These are phyloP conservation scores for Graphilbum ipis-grandicollis DNA, from an alignment of 2,329 filamentous ascomycete species.

Conservation along the genomic window DNA sequence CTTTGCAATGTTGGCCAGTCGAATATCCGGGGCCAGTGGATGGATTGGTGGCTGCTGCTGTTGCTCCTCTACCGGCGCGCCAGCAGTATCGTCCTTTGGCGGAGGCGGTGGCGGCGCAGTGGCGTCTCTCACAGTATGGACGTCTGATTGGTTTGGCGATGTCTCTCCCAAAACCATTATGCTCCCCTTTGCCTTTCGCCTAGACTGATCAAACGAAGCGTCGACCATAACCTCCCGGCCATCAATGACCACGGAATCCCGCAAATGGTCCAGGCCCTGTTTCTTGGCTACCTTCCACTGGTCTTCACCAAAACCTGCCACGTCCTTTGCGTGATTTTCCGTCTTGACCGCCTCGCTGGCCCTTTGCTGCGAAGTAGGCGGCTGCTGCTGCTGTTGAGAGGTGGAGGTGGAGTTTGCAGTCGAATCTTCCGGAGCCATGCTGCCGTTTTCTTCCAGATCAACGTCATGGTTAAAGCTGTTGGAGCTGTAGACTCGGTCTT, in stretches of 20 bases:
- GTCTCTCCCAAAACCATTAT: too few relatives aligned
- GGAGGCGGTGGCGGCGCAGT: neutral
- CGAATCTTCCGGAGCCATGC: conserved; percentile 20
- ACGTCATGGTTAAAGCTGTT: conserved; percentile 64
- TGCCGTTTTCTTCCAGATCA: too few relatives aligned
- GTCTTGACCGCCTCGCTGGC: too few relatives aligned
- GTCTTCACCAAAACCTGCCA: conserved; percentile 63
- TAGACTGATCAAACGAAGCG: conserved; percentile 1
- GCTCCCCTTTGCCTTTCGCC: neutral
- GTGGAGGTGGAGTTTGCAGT: too few relatives aligned
- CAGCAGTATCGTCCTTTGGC: conserved; percentile 9
- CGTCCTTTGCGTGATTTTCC: conserved; percentile 50
- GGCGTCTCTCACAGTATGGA: neutral
- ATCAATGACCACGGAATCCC: conserved; percentile 53
- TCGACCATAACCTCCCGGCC: conserved; percentile 57
- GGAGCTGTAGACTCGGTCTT: too few relatives aligned
- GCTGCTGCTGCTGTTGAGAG: too few relatives aligned
- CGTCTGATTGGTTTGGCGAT: too few relatives aligned
- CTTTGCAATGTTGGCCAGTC: conserved; percentile 56
- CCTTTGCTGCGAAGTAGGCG: too few relatives aligned
- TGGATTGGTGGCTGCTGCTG: conserved; percentile 15
- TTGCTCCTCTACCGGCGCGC: conserved; percentile 56
- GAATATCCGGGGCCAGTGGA: conserved; percentile 48
- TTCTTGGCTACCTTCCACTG: conserved; percentile 51
- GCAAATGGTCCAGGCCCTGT: conserved; percentile 41